Evolutionary conservation across 2,329 filamentous ascomycete species (phyloP).

Genomic region (Dactylellina drechsleri): DNA sequence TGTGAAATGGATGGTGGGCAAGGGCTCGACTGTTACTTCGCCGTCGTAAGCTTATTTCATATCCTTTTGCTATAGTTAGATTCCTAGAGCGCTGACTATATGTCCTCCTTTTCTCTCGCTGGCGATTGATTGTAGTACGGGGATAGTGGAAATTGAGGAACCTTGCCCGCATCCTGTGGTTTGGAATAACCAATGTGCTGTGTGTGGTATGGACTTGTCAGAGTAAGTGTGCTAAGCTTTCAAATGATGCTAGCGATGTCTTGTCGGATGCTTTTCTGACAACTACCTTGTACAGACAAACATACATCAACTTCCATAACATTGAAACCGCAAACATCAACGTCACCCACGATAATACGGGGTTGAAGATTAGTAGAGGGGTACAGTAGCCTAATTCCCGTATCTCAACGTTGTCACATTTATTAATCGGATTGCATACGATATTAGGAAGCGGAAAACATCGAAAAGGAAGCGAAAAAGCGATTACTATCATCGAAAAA

Average conservation of each 20-base stretch:
- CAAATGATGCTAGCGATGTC: neutral
- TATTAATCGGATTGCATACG: neutral
- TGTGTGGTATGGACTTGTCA: constrained; percentile 97
- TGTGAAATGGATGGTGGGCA: constrained; percentile 78
- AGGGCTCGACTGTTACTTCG: constrained; percentile 72
- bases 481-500: constrained; percentile 82
- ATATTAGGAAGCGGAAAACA: constrained; percentile 74
- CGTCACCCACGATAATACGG: constrained; percentile 91
- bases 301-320: constrained; percentile 84
- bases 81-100: constrained; percentile 5
- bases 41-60: constrained; percentile 64
- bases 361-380: constrained; percentile 81
- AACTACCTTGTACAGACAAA: constrained; percentile 65
- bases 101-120: constrained; percentile 5
- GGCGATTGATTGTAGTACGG: constrained; percentile 62
- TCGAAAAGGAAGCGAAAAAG: constrained; percentile 86
- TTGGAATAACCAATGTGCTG: constrained; percentile 86
- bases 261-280: neutral
- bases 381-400: constrained; percentile 40
- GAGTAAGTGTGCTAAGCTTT: constrained; percentile 65
- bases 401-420: too few species aligned
- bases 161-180: constrained; percentile 90
- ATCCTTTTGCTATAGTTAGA: constrained; percentile 1
- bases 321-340: constrained; percentile 89
- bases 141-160: constrained; percentile 82